phyloP scores from a whole-genome alignment of 2,329 filamentous ascomycete species.

The Paecilomyces variotii region DNA sequence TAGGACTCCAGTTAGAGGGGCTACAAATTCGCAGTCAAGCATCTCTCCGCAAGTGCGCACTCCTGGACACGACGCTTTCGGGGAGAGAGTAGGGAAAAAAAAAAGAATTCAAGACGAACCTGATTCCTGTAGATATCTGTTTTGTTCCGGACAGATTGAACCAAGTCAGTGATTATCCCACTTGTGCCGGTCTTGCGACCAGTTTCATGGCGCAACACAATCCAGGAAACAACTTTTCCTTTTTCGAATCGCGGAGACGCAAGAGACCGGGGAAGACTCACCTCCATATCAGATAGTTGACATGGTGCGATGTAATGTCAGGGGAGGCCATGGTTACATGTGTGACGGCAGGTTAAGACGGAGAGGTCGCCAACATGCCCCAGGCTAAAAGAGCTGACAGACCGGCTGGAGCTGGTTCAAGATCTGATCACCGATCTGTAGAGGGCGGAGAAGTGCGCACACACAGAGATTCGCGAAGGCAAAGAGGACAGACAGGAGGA shows the following conservation, averaged over 20 bases:
- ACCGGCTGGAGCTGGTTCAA: not conserved
- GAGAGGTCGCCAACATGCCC: slow-evolving; percentile 21
- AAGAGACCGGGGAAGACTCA: slow-evolving; percentile 29
- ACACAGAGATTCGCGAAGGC: not conserved
- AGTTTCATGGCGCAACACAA: not conserved
- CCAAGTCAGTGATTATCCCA: not conserved
- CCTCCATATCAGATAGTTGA: slow-evolving; percentile 64
- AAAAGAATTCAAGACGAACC: slow-evolving; percentile 30
- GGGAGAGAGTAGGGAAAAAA: not conserved
- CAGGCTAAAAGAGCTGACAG: slow-evolving; percentile 4
- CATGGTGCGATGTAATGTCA: slow-evolving; percentile 47
- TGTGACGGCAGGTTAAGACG: slow-evolving; percentile 19
- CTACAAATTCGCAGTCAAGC: slow-evolving; percentile 7
- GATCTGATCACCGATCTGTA: not conserved
- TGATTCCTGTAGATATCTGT: slow-evolving; percentile 49
- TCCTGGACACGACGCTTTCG: not conserved
- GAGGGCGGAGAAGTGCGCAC: not conserved
- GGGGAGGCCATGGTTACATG: slow-evolving; percentile 38
- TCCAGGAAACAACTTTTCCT: slow-evolving; percentile 4
- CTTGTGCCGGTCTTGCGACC: not conserved
- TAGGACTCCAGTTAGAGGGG: slow-evolving; percentile 18
- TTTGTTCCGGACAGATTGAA: not conserved
- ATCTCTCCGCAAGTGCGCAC: slow-evolving; percentile 2
- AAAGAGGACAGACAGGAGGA: not conserved
- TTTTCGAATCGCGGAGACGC: not conserved